A percentile compares a stretch with the other conserved stretches of the same genome.
Conservation (phyloP, 2,329 filamentous ascomycete species). For the Sarocladium kiliense region DNA sequence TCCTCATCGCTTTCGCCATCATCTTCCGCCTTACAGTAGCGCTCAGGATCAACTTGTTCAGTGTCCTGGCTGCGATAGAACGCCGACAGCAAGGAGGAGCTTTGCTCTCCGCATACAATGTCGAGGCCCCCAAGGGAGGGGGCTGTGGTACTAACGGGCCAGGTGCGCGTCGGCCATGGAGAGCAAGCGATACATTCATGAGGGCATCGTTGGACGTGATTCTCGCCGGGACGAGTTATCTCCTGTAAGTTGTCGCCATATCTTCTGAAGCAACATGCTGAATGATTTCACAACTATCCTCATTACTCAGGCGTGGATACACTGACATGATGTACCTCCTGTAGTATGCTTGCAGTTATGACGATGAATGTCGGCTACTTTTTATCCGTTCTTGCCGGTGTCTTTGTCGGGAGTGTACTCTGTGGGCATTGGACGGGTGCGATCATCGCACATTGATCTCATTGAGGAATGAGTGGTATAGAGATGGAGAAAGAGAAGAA, state of each 20-base stretch:
- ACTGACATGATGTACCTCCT: neutral
- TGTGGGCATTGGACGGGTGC: neutral
- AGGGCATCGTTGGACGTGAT: constrained; percentile 25
- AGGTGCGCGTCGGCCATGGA: constrained; percentile 10
- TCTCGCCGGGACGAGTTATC: constrained; percentile 65
- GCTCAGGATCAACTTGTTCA: constrained; percentile 31
- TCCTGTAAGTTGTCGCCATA: constrained; percentile 76
- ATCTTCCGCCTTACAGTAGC: constrained; percentile 64
- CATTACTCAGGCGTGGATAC: no score
- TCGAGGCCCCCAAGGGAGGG: neutral
- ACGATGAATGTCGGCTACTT: constrained; percentile 75
- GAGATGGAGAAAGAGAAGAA: no score
- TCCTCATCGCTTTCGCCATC: constrained; percentile 67
- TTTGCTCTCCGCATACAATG: neutral
- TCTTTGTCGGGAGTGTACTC: constrained; percentile 32
- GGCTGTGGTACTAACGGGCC: neutral
- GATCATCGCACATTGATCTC: neutral
- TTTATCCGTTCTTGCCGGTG: constrained; percentile 61
- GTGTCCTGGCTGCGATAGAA: constrained; percentile 2
- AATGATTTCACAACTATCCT: no score
- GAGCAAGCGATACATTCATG: constrained; percentile 11
- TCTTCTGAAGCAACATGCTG: no score
- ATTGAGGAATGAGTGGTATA: no score
- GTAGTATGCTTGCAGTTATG: constrained; percentile 82
- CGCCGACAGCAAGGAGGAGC: neutral